Evolutionary conservation across 805 yeast genomes (phyloP), one percentile per base, ranked within the genome.

Genomic region (Teunomyces lycoperdinae): DNA sequence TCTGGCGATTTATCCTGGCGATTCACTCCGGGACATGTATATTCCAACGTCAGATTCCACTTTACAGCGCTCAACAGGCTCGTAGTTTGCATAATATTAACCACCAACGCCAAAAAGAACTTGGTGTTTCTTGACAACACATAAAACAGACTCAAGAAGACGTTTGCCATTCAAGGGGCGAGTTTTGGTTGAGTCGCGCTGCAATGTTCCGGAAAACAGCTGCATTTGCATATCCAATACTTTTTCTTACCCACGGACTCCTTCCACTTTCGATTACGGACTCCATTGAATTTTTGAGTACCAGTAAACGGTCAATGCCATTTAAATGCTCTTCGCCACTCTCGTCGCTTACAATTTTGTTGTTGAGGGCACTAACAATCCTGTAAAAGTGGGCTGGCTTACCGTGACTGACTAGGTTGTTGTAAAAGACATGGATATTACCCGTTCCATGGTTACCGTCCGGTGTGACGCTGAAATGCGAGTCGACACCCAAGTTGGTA

Each of bases 81-180:
- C n/a, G 81, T 89, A 0, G 84, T 84, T 32, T 88, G 95, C n/a
- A 97, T 97, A 0, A 74, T 98, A 54, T 67, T 92, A 42, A 96
- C 96, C 1, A 90, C 97, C 0, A 85, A 91, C 2, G 98, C 92
- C 7, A 92, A 92, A 64, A 92, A 92, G 63, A 72, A 85, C 16
- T 87, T 89, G 86, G 78, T 87, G 13, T 56, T 87, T 5, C 73
- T 78, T 11, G 82, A 78, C 24, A 54, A 54, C 32, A 31, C 8
- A 29, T 44, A 60, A 61, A 66, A 9, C 57, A 56, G 42, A 17
- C 20, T 17, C 20, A 67, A 70, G 10, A 69, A 67, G 42, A 77
- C 78, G 13, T 92, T 81, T 60, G 85, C 96, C 5, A 71, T 92
- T 1, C 97, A 92, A 67, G 94, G 99, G 98, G 90, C 98, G 0